These are phyloP conservation scores for Vicia villosa DNA, from an alignment of 306 rosid genomes.

Conservation along the genomic window DNA sequence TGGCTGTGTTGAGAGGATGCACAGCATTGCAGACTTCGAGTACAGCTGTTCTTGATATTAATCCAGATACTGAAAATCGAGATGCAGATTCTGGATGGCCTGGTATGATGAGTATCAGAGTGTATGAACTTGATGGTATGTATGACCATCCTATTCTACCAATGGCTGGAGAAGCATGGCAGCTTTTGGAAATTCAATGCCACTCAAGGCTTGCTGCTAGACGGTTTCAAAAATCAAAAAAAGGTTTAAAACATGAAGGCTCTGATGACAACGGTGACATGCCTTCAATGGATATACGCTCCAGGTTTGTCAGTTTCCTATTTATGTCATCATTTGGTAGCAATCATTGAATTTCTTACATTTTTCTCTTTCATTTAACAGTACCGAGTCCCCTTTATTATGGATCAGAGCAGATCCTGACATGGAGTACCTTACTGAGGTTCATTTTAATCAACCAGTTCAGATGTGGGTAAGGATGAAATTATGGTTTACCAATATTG, in stretches of 20 bases:
- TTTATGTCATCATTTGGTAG: slow-evolving; percentile 1
- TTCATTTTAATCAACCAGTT: slow-evolving; percentile 88
- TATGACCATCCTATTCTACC: slow-evolving; percentile 99
- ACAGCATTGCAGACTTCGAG: slow-evolving; percentile 62
- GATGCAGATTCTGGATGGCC: slow-evolving; percentile 93
- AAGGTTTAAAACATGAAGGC: slow-evolving; percentile 81
- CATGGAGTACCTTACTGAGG: slow-evolving; percentile 95
- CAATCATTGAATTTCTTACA: slow-evolving; percentile 27
- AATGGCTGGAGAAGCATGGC: slow-evolving; percentile 92
- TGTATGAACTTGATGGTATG: slow-evolving; percentile 92
- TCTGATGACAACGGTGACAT: slow-evolving; percentile 90
- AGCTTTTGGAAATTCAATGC: slow-evolving; percentile 89
- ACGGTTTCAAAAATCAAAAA: slow-evolving; percentile 90
- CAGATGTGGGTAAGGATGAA: slow-evolving; percentile 98
- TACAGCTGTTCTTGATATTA: slow-evolving; percentile 55
- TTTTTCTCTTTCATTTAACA: slow-evolving; percentile 41
- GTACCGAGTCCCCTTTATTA: slow-evolving; percentile 85
- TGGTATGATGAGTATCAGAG: slow-evolving; percentile 98
- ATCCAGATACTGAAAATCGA: slow-evolving; percentile 71
- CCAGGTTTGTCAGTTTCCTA: slow-evolving; percentile 54
- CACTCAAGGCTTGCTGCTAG: slow-evolving; percentile 93
- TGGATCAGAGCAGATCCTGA: slow-evolving; percentile 99
- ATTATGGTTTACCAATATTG: slow-evolving; percentile 14
- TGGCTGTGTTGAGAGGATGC: slow-evolving; percentile 92
- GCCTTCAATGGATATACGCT: slow-evolving; percentile 75